Base-by-base conservation (phyloP, 2,329 filamentous ascomycete species). In the Penicillium psychrosexuale region DNA sequence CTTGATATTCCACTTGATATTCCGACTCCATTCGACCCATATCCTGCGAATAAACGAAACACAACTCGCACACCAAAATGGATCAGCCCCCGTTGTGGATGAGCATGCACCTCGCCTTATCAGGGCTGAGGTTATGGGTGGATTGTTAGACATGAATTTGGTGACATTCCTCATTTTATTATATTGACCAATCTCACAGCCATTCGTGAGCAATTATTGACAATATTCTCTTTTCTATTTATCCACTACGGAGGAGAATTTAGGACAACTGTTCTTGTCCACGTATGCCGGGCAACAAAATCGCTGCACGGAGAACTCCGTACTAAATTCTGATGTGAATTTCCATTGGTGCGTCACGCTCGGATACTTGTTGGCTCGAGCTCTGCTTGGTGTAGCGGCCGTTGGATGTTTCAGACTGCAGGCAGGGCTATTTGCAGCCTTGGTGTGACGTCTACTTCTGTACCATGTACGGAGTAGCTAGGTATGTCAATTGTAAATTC, bases 1-100 rank as follows among this genome's bases (percentile, higher is more conserved):
- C 58, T 59, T 34, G 47, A 61, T 62, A 62, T 57, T 55, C 56
- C 47, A 19, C 19, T 19, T 19, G 19, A 19, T 19, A 19, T 19
- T 19, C 56, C 58, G 47, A 52, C 47, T 28, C 57, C 52, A 49
- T 38, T 22, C n/a, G 42, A 45, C 45, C 51, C 50, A 56, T 42
- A 27, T 28, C 27, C 7, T 22, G 27, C 33, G 24, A 47, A 38
- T 36, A 38, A 36, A 42, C 54, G 46, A 48, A 51, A 36, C 49
- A 53, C 31, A 55, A 45, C n/a, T 19, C 17, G 48, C 46, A 51
- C 15, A 42, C 33, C 48, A 43, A 45, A 34, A 39, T 49, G 44
- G 36, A 45, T 53, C 56, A 51, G 43, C 42, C 47, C 38, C 49
- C 49, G 53, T 44, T 22, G 45, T 44, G 42, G 37, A 28, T 43